phyloP scores from a whole-genome alignment of 192 early-diverging fungal genomes.

The Chytriomyces confervae region DNA sequence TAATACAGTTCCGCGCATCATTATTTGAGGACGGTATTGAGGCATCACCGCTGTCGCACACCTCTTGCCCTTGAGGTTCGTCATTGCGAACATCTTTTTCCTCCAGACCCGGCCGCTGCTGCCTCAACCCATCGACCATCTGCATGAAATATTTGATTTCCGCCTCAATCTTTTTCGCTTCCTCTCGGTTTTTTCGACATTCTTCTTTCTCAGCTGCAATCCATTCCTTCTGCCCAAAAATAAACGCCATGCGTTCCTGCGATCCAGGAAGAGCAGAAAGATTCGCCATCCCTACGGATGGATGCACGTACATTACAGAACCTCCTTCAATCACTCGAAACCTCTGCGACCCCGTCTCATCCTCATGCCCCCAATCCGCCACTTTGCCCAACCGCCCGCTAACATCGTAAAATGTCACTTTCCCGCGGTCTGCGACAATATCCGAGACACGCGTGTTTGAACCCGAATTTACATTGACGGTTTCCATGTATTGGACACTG shows the following conservation, averaged over 20 bases:
- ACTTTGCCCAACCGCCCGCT: not conserved
- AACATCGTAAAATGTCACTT: constrained; percentile 11
- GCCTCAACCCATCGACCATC: constrained; percentile 25
- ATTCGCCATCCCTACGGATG: constrained; percentile 5
- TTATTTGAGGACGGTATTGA: not conserved
- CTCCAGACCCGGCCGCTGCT: not conserved
- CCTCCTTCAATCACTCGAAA: not conserved
- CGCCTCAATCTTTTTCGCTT: constrained; percentile 1
- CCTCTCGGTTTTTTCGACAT: constrained; percentile 2
- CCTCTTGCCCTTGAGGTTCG: not conserved
- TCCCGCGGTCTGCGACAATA: not conserved
- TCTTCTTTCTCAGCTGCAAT: not conserved
- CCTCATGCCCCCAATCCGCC: constrained; percentile 14
- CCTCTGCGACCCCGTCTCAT: constrained; percentile 16
- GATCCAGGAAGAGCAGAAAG: not conserved
- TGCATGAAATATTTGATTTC: constrained; percentile 25
- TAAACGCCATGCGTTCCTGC: constrained; percentile 6
- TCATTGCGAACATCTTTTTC: not conserved
- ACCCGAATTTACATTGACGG: not conserved
- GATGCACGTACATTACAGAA: not conserved
- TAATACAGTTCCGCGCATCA: constrained; percentile 1
- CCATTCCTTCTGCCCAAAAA: constrained; percentile 1
- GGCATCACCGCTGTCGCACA: not conserved
- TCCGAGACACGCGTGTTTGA: not conserved
- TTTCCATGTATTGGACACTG: not conserved